Percentiles rank a stretch among this genome's conserved stretches.
Evolutionary conservation across 257 asterid species (phyloP).

Genomic region (Ballota nigra): DNA sequence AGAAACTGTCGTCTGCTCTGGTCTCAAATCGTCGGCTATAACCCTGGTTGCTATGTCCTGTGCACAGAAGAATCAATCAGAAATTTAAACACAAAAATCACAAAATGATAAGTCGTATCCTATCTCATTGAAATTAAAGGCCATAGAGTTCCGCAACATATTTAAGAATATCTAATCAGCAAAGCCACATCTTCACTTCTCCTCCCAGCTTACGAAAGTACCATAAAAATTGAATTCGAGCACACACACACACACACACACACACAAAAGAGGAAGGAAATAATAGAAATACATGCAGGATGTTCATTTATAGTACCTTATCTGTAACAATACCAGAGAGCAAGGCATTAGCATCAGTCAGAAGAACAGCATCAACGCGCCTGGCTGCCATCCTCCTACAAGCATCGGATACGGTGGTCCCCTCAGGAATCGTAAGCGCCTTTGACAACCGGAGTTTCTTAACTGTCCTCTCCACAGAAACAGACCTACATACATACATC

Average conservation of each 20-base stretch:
- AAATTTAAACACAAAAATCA: constrained; percentile 12
- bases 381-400: constrained; percentile 91
- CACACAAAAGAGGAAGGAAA: background rate
- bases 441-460: constrained; percentile 85
- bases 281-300: background rate
- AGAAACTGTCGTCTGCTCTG: constrained; percentile 80
- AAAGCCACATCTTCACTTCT: background rate
- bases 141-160: background rate
- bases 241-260: constrained; percentile 3
- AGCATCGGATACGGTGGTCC: constrained; percentile 83
- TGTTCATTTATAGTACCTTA: constrained; percentile 46
- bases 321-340: constrained; percentile 97
- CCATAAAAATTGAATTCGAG: background rate
- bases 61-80: constrained; percentile 10
- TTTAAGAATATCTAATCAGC: background rate
- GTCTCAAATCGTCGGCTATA: constrained; percentile 93
- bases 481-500: constrained; percentile 38
- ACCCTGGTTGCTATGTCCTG: constrained; percentile 96
- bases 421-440: constrained; percentile 93
- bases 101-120: constrained; percentile 1
- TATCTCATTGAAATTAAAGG: background rate
- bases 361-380: constrained; percentile 85
- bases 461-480: constrained; percentile 82
- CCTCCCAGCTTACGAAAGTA: constrained; percentile 5
- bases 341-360: constrained; percentile 85